phyloP scores from a whole-genome alignment of 2,329 filamentous ascomycete genomes.

The Trichoderma breve region DNA sequence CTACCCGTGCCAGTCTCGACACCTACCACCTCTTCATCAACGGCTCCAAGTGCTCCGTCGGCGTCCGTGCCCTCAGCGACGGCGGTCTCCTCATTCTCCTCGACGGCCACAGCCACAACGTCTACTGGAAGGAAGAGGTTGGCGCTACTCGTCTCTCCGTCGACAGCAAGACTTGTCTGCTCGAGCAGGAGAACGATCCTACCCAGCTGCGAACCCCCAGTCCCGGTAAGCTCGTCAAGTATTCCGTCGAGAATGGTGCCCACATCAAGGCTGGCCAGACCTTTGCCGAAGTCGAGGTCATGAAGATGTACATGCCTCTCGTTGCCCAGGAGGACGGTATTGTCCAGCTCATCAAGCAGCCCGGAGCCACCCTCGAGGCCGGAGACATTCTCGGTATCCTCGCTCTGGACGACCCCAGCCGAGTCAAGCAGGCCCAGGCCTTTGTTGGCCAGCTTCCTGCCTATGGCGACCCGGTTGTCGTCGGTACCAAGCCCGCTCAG shows the following conservation, averaged over 20 bases:
- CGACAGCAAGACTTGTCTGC: slow-evolving; percentile 94
- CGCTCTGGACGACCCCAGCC: slow-evolving; percentile 88
- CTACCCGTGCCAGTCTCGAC: slow-evolving; percentile 84
- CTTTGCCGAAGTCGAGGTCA: slow-evolving; percentile 97
- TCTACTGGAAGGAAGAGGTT: slow-evolving; percentile 99
- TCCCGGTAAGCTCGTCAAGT: slow-evolving; percentile 97
- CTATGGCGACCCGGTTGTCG: slow-evolving; percentile 79
- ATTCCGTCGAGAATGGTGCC: slow-evolving; percentile 89
- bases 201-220: slow-evolving; percentile 93
- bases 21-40: slow-evolving; percentile 99
- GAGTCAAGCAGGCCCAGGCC: slow-evolving; percentile 93
- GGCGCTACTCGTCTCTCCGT: slow-evolving; percentile 93
- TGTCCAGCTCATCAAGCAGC: slow-evolving; percentile 98
- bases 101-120: slow-evolving; percentile 89
- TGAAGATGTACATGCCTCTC: slow-evolving; percentile 99
- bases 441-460: slow-evolving; percentile 89
- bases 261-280: slow-evolving; percentile 90
- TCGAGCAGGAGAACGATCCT: slow-evolving; percentile 98
- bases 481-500: slow-evolving; percentile 90
- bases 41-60: slow-evolving; percentile 91
- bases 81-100: slow-evolving; percentile 90
- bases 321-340: slow-evolving; percentile 92
- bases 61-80: slow-evolving; percentile 87
- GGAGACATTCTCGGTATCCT: slow-evolving; percentile 98
- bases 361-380: slow-evolving; percentile 93